A percentile compares a stretch with the other conserved stretches of the same genome.
These are phyloP conservation scores for Cunninghamia lanceolata DNA, from an alignment of 75 land plant species.

Conservation along the genomic window DNA sequence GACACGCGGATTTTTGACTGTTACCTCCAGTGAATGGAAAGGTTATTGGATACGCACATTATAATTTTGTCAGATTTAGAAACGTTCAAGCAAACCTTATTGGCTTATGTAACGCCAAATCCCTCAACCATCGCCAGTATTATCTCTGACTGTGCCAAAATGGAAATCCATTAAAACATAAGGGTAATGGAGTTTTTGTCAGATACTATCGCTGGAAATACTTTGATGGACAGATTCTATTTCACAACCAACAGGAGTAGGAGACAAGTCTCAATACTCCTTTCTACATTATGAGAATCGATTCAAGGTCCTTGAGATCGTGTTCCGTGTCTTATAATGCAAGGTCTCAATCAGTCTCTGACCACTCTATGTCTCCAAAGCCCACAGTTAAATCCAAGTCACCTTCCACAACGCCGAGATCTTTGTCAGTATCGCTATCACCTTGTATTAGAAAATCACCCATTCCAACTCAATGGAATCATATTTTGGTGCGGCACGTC, in stretches of 20 bases:
- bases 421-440: conserved; percentile 26
- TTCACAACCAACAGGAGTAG: not conserved
- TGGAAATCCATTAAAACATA: too few relatives aligned
- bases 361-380: conserved; percentile 10
- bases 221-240: not conserved
- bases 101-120: too few relatives aligned
- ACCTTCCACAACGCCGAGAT: conserved; percentile 19
- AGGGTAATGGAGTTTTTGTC: too few relatives aligned
- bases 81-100: too few relatives aligned
- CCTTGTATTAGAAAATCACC: conserved; percentile 17
- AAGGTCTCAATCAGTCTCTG: conserved; percentile 6
- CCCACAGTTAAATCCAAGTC: conserved; percentile 24
- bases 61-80: too few relatives aligned
- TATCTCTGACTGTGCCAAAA: too few relatives aligned
- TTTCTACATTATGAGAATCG: conserved; percentile 14
- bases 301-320: conserved; percentile 27
- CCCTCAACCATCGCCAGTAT: too few relatives aligned
- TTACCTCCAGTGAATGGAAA: too few relatives aligned
- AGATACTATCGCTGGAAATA: too few relatives aligned
- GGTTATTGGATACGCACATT: too few relatives aligned
- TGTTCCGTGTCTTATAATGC: conserved; percentile 17
- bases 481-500: conserved; percentile 30
- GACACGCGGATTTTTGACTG: too few relatives aligned
- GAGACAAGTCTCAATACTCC: conserved; percentile 17
- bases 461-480: conserved; percentile 20